Conservation (phyloP, 345 rosid genomes). For the Camelina sativa region DNA sequence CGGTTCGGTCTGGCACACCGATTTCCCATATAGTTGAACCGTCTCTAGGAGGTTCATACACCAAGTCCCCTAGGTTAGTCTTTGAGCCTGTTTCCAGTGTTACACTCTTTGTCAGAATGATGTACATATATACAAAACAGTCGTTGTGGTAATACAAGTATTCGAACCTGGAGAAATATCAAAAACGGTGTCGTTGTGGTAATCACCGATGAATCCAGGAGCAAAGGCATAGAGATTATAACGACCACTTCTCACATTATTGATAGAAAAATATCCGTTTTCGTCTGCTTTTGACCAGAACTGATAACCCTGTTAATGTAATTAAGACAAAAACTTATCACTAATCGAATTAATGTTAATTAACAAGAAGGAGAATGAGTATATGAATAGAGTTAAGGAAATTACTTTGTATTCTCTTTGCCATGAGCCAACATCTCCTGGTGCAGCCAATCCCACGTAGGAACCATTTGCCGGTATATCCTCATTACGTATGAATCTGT, state of each 20-base stretch:
- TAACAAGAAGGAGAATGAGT: not conserved
- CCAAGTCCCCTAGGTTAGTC: constrained; percentile 58
- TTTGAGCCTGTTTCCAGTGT: constrained; percentile 47
- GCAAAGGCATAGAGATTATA: constrained; percentile 77
- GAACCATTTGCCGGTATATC: constrained; percentile 57
- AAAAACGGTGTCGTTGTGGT: constrained; percentile 50
- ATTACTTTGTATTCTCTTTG: constrained; percentile 84
- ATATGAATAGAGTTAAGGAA: constrained; percentile 23
- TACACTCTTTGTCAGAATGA: constrained; percentile 2
- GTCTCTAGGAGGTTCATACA: constrained; percentile 80
- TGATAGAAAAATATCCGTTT: constrained; percentile 64
- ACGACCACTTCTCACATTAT: constrained; percentile 52
- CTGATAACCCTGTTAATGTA: constrained; percentile 71
- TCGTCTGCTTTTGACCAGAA: constrained; percentile 76
- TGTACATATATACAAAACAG: not conserved
- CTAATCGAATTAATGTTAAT: not conserved
- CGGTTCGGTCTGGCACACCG: constrained; percentile 84
- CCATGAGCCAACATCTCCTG: constrained; percentile 94
- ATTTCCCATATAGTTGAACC: constrained; percentile 96
- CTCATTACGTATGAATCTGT: constrained; percentile 52
- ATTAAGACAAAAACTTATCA: not conserved
- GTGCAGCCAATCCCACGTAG: constrained; percentile 78
- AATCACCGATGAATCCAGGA: constrained; percentile 89
- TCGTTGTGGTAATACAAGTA: not conserved
- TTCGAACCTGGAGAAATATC: constrained; percentile 59